Conservation (phyloP, 495 filamentous ascomycete genomes). For the Penicillium crystallinum region DNA sequence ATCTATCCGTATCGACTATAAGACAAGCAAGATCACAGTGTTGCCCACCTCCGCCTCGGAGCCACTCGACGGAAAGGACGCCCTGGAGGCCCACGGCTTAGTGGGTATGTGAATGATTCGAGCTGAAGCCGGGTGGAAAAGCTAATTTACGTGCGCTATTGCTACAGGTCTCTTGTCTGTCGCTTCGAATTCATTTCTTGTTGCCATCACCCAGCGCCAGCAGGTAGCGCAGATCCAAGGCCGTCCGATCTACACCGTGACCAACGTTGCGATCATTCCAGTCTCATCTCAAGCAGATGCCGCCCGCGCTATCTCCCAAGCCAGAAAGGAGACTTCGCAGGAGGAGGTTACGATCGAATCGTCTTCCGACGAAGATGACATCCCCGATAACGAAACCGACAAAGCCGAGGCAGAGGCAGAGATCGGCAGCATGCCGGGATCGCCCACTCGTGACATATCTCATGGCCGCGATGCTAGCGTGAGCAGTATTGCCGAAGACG, state of each 20-base stretch:
- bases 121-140: not conserved
- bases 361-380: conserved; percentile 35
- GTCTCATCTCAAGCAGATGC: conserved; percentile 72
- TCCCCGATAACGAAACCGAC: conserved; percentile 34
- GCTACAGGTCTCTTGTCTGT: conserved; percentile 63
- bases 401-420: conserved; percentile 29
- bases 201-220: conserved; percentile 75
- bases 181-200: conserved; percentile 70
- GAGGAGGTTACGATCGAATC: conserved; percentile 23
- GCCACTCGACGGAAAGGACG: conserved; percentile 29
- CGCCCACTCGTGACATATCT: conserved; percentile 20
- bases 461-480: conserved; percentile 30
- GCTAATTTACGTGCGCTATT: not conserved
- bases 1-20: conserved; percentile 69
- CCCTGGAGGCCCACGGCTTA: conserved; percentile 76
- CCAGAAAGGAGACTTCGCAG: conserved; percentile 43
- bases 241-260: conserved; percentile 76
- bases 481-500: conserved; percentile 72
- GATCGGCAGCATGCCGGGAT: conserved; percentile 28
- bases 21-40: conserved; percentile 53
- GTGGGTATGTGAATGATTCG: conserved; percentile 56
- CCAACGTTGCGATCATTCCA: conserved; percentile 82
- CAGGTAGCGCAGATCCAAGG: conserved; percentile 85
- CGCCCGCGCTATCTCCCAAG: conserved; percentile 59
- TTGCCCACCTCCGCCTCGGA: conserved; percentile 36